A percentile compares a stretch with the other conserved stretches of the same genome.
Conservation (phyloP, 1,139 yeast genomes). For the Yamadazyma atlantica region DNA sequence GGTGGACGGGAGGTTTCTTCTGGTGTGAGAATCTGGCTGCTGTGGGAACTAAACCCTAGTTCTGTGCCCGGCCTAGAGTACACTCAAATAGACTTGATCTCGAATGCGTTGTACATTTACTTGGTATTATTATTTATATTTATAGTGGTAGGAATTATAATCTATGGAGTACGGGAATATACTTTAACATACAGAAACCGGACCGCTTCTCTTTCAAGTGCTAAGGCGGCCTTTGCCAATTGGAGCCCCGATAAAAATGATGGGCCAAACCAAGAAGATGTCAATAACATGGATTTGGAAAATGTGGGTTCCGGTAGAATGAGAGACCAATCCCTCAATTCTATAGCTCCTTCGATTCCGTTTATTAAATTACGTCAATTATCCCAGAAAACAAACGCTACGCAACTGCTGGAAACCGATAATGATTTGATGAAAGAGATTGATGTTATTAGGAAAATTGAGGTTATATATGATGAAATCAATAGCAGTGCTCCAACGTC, state of each 20-base stretch:
- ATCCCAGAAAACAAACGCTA: constrained; percentile 8
- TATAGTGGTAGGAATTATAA: constrained; percentile 21
- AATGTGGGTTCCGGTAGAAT: constrained; percentile 9
- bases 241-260: constrained; percentile 7
- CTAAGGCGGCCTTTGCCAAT: constrained; percentile 1
- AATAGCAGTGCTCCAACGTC: constrained; percentile 9
- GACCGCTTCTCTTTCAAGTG: constrained; percentile 4
- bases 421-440: constrained; percentile 7
- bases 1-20: no score
- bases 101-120: constrained; percentile 31
- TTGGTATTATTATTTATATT: constrained; percentile 23
- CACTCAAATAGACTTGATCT: constrained; percentile 19
- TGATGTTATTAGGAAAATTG: constrained; percentile 13
- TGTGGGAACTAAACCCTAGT: background rate
- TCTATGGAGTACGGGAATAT: constrained; percentile 31
- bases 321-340: background rate
- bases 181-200: constrained; percentile 16
- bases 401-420: constrained; percentile 1
- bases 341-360: constrained; percentile 2
- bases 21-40: background rate
- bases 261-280: constrained; percentile 1
- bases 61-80: background rate
- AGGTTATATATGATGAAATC: constrained; percentile 15
- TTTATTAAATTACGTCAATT: constrained; percentile 2
- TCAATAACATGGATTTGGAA: constrained; percentile 11